These are phyloP conservation scores for Lizonia empirigonia DNA, from an alignment of 2,329 filamentous ascomycete genomes.

Conservation along the genomic window DNA sequence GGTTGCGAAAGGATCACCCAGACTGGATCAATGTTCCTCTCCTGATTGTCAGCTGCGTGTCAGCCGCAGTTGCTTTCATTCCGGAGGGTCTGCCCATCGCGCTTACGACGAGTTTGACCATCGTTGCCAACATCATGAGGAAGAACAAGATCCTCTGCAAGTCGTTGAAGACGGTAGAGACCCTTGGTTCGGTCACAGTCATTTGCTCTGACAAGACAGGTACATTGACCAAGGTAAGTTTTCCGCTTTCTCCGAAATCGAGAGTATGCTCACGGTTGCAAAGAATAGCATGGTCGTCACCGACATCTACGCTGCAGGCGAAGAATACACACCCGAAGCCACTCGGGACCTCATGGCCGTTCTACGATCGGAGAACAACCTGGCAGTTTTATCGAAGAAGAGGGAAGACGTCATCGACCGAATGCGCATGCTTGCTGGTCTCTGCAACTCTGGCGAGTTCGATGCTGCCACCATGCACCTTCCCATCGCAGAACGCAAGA, in stretches of 20 bases:
- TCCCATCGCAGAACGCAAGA: conserved; percentile 65
- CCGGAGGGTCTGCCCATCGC: conserved; percentile 60
- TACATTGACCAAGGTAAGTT: conserved; percentile 60
- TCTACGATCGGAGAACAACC: conserved; percentile 47
- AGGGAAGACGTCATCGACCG: conserved; percentile 52
- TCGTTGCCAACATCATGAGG: conserved; percentile 76
- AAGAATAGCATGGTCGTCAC: conserved; percentile 77
- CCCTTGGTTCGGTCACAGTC: conserved; percentile 72
- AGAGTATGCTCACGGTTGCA: background rate
- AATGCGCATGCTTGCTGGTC: conserved; percentile 64
- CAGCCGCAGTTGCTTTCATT: conserved; percentile 68
- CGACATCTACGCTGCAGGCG: conserved; percentile 66
- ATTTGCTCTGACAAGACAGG: conserved; percentile 81
- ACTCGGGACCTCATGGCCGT: conserved; percentile 49
- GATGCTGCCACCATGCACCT: conserved; percentile 67
- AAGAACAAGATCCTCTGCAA: conserved; percentile 81
- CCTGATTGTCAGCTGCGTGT: conserved; percentile 74
- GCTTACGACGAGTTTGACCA: conserved; percentile 67
- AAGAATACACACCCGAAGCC: conserved; percentile 58
- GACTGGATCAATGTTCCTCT: conserved; percentile 74
- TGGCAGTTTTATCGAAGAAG: conserved; percentile 28
- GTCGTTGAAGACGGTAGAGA: conserved; percentile 78
- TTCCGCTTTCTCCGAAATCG: too few species aligned
- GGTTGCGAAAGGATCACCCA: conserved; percentile 69
- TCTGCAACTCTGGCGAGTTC: conserved; percentile 79